Evolutionary conservation across 2,329 filamentous ascomycete genomes (phyloP), one percentile per base, ranked within the genome.

Genomic region (Penicillium sp.): DNA sequence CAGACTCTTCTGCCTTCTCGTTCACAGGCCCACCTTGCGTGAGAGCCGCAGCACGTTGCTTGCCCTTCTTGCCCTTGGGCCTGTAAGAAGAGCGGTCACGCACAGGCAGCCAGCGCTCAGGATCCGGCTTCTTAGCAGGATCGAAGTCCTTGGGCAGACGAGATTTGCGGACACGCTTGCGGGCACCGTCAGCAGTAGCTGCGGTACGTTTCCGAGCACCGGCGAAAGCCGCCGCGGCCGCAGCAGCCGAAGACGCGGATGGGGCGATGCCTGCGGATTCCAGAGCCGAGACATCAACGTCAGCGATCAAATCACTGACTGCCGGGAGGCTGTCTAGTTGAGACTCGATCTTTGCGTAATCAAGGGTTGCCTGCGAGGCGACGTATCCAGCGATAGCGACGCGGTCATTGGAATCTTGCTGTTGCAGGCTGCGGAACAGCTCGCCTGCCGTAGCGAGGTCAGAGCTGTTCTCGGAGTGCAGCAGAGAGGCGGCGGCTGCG

Each of bases 51-150:
- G 83, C 84, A 73, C 86, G 87, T 79, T 90, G 86, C 78, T 89
- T 92, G 47, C 89, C 88, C 78, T 95, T 95, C 76, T 87, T 90
- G 5, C 90, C 90, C 75, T 93, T 95, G 7, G 91, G 90, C 40
- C 87, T 78, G 72, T 95, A 99, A 34, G 83, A 88, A 60, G 88
- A 93, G 49, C 93, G 81, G 68, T 99, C 93, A 44, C 87, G 84
- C 63, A 97, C 77, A 11, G 93, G 92, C 52, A 99, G 73, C 93
- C 93, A 99, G 55, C 93, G 80, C 72, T 99, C 93, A 0, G 89
- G 85, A 69, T 99, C 93, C 29, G 88, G 81, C 57, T 83, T 84
- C 76, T 90, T 95, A 60, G 79, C 82, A 44, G 88, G 80, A 51
- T 89, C 88, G 49, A 71, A 75, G 48, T 77, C 71, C 63, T 76